Evolutionary conservation across 2,329 filamentous ascomycete genomes (phyloP).

Genomic region (Arthrobotrys sphaeroides): DNA sequence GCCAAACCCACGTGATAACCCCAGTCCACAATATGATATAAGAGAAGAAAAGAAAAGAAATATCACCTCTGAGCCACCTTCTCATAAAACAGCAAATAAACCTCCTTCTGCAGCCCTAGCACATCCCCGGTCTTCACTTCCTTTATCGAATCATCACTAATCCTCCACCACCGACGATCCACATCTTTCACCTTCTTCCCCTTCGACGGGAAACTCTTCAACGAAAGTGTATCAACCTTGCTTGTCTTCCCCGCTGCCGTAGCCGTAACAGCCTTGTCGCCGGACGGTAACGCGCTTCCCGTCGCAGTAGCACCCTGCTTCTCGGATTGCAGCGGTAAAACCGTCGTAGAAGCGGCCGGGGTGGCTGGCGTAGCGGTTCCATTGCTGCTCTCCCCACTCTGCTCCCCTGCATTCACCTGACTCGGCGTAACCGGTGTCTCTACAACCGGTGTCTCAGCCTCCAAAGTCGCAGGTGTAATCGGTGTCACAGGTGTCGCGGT

Average conservation of each 20-base stretch:
- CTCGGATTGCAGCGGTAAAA: conserved; percentile 15
- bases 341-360: not conserved
- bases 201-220: conserved; percentile 40
- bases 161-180: conserved; percentile 87
- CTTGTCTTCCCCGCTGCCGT: conserved; percentile 13
- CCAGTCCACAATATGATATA: not conserved
- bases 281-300: not conserved
- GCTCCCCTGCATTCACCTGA: not conserved
- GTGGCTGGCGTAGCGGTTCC: not conserved
- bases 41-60: not conserved
- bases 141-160: conserved; percentile 95
- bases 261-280: not conserved
- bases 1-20: not conserved
- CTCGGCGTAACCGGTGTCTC: conserved; percentile 8
- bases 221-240: conserved; percentile 19
- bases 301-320: not conserved
- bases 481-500: conserved; percentile 50
- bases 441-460: not conserved
- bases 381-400: not conserved
- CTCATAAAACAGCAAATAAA: conserved; percentile 97
- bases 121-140: conserved; percentile 93
- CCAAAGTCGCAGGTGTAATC: conserved; percentile 55
- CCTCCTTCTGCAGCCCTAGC: conserved; percentile 90
- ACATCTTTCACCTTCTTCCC: conserved; percentile 67
- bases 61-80: conserved; percentile 29